phyloP scores from a whole-genome alignment of 148 eudicot species.

The Nyssa sinensis region DNA sequence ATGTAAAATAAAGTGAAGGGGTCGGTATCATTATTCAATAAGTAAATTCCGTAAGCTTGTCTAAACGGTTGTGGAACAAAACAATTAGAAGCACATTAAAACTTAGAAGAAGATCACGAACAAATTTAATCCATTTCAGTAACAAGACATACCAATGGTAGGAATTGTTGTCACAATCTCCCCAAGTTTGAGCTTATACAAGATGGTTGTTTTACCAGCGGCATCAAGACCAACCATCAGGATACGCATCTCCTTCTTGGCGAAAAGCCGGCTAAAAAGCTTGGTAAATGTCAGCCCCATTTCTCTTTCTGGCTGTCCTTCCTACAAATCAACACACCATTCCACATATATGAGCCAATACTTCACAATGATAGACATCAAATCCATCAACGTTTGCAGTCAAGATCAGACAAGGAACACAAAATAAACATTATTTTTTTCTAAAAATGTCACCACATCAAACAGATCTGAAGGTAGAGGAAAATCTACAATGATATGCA shows the following conservation, averaged over 20 bases:
- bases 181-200: slow-evolving; percentile 76
- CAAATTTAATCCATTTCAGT: not conserved
- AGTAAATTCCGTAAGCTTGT: not conserved
- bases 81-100: not conserved
- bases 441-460: not conserved
- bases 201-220: slow-evolving; percentile 74
- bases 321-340: not conserved
- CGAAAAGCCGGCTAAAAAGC: slow-evolving; percentile 65
- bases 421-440: not conserved
- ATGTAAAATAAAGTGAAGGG: not conserved
- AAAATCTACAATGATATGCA: not conserved
- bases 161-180: slow-evolving; percentile 75
- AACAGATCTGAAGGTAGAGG: not conserved
- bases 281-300: slow-evolving; percentile 75
- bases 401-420: not conserved
- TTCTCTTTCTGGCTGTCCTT: slow-evolving; percentile 10
- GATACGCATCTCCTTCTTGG: slow-evolving; percentile 74
- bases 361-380: not conserved
- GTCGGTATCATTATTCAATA: not conserved
- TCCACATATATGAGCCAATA: not conserved
- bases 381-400: not conserved
- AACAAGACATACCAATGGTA: slow-evolving; percentile 52
- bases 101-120: not conserved
- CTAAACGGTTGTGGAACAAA: not conserved
- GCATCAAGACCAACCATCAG: slow-evolving; percentile 77